Conservation (phyloP, 805 yeast genomes). For the Saccharomycodes ludwigii region DNA sequence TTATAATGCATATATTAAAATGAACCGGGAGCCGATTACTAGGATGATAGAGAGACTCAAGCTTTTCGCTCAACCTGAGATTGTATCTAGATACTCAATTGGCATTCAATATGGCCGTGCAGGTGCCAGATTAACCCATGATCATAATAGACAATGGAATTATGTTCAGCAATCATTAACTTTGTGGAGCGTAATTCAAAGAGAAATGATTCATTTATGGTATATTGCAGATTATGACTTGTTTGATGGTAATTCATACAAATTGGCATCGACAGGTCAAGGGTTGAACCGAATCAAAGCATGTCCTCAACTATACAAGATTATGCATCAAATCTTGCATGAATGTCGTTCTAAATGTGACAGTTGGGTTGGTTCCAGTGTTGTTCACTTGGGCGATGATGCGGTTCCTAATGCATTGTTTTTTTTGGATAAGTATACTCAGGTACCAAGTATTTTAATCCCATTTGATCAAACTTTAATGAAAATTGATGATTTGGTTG, state of each 20-base stretch:
- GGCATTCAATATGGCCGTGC: slow-evolving; percentile 55
- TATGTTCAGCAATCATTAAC: slow-evolving; percentile 66
- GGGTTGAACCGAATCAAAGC: slow-evolving; percentile 68
- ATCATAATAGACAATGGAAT: slow-evolving; percentile 58
- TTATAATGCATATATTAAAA: slow-evolving; percentile 56
- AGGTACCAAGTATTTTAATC: slow-evolving; percentile 63
- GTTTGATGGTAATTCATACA: slow-evolving; percentile 41
- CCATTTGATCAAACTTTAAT: slow-evolving; percentile 53
- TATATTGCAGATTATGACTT: slow-evolving; percentile 64
- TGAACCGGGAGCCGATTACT: slow-evolving; percentile 56
- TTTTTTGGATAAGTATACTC: slow-evolving; percentile 68
- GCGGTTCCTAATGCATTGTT: slow-evolving; percentile 77
- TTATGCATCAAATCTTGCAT: slow-evolving; percentile 57
- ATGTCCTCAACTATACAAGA: slow-evolving; percentile 55
- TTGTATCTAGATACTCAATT: slow-evolving; percentile 31
- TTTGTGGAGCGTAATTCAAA: slow-evolving; percentile 66
- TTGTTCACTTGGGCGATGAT: slow-evolving; percentile 70
- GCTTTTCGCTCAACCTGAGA: slow-evolving; percentile 33
- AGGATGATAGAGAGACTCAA: slow-evolving; percentile 45
- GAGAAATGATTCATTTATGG: slow-evolving; percentile 72
- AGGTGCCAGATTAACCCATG: slow-evolving; percentile 65
- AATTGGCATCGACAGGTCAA: slow-evolving; percentile 63
- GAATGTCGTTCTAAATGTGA: slow-evolving; percentile 53
- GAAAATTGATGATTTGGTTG: slow-evolving; percentile 39
- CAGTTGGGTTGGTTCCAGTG: slow-evolving; percentile 71